Percentiles rank a stretch among this genome's conserved stretches.
Conservation (phyloP, 371 early-diverging fungal species). For the Rhizopus stolonifer region DNA sequence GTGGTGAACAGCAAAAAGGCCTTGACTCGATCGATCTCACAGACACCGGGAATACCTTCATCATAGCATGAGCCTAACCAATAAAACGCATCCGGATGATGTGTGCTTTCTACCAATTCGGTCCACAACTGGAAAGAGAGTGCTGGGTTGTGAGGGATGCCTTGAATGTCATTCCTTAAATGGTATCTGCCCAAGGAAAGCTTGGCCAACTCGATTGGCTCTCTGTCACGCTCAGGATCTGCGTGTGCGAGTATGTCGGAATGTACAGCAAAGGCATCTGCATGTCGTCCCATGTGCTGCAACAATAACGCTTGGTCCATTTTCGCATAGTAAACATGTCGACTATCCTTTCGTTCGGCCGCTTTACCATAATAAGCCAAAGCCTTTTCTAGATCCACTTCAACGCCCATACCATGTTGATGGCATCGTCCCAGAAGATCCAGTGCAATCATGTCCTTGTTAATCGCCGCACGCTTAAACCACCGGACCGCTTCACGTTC, state of each 20-base stretch:
- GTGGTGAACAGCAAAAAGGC: slow-evolving; percentile 40
- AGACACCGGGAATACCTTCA: slow-evolving; percentile 39
- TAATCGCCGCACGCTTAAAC: slow-evolving; percentile 65
- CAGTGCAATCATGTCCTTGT: slow-evolving; percentile 66
- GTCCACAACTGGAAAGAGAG: slow-evolving; percentile 29
- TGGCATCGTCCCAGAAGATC: slow-evolving; percentile 74
- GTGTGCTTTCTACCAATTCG: slow-evolving; percentile 20
- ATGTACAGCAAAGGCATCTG: slow-evolving; percentile 30
- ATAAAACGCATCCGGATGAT: slow-evolving; percentile 36
- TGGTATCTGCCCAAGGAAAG: slow-evolving; percentile 44
- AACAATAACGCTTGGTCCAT: slow-evolving; percentile 37
- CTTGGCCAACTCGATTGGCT: slow-evolving; percentile 23
- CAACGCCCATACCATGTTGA: slow-evolving; percentile 71
- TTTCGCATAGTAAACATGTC: slow-evolving; percentile 44
- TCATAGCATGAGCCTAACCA: slow-evolving; percentile 50
- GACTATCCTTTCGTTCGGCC: slow-evolving; percentile 45
- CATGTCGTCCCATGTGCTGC: slow-evolving; percentile 35
- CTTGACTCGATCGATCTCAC: slow-evolving; percentile 31
- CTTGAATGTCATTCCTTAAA: slow-evolving; percentile 31
- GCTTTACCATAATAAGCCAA: slow-evolving; percentile 70
- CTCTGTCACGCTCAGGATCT: slow-evolving; percentile 8
- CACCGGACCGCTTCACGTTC: slow-evolving; percentile 59
- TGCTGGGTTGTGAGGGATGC: slow-evolving; percentile 19
- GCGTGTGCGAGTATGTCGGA: neutral
- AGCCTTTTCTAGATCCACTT: slow-evolving; percentile 46